Evolutionary conservation across 768 basidiomycete genomes (phyloP).

Genomic region (Myochromella boudieri): DNA sequence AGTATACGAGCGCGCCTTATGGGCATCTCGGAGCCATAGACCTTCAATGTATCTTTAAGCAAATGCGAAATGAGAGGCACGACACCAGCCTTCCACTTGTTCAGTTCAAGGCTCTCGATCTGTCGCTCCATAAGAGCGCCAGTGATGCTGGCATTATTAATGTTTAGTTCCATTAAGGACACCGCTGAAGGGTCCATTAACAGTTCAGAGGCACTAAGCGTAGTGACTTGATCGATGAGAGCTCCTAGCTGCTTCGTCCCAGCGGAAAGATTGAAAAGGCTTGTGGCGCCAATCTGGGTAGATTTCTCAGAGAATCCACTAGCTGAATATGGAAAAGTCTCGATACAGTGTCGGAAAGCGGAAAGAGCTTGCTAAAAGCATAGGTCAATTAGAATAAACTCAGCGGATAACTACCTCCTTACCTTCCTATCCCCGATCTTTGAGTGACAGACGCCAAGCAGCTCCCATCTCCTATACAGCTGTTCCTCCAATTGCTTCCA

Average conservation of each 20-base stretch:
- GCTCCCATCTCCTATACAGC: slow-evolving; percentile 73
- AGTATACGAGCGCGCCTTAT: slow-evolving; percentile 59
- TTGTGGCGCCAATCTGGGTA: slow-evolving; percentile 23
- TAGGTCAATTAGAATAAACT: slow-evolving; percentile 9
- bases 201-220: slow-evolving; percentile 67
- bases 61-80: slow-evolving; percentile 38
- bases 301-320: slow-evolving; percentile 38
- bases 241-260: slow-evolving; percentile 54
- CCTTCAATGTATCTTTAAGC: slow-evolving; percentile 44
- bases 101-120: slow-evolving; percentile 50
- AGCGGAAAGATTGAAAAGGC: slow-evolving; percentile 40
- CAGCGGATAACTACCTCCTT: slow-evolving; percentile 19
- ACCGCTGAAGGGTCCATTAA: slow-evolving; percentile 49
- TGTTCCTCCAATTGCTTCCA: slow-evolving; percentile 67
- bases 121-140: slow-evolving; percentile 67
- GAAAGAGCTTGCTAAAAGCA: slow-evolving; percentile 57
- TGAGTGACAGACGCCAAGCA: slow-evolving; percentile 74
- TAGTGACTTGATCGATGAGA: slow-evolving; percentile 67
- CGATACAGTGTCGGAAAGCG: slow-evolving; percentile 51
- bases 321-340: slow-evolving; percentile 50
- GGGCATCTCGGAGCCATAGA: slow-evolving; percentile 55
- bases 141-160: slow-evolving; percentile 29
- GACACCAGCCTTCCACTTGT: slow-evolving; percentile 59
- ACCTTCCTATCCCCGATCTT: slow-evolving; percentile 82
- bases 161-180: slow-evolving; percentile 37